These are phyloP conservation scores for Eudorina sp. DNA, from an alignment of 139 green algal species.

Conservation along the genomic window DNA sequence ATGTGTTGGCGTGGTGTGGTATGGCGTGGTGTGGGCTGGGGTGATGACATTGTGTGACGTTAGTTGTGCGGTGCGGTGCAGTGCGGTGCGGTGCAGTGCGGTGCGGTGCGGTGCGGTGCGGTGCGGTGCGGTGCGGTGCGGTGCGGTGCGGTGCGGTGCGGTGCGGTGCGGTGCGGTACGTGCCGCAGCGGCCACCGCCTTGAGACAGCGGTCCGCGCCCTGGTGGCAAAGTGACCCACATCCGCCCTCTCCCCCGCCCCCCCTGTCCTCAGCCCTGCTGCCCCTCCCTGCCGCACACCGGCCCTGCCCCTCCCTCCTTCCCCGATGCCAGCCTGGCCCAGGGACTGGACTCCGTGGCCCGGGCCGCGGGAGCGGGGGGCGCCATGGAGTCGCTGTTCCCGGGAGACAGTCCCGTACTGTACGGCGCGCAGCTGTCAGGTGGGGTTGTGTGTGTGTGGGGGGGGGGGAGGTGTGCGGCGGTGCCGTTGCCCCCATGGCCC, in stretches of 20 bases:
- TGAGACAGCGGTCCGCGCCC: neutral
- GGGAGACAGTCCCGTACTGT: slow-evolving; percentile 16
- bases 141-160: too few species aligned
- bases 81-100: too few species aligned
- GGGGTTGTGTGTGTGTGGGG: neutral
- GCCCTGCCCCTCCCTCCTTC: neutral
- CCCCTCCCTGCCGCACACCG: neutral
- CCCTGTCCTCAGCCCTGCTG: neutral
- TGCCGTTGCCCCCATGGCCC: too few species aligned
- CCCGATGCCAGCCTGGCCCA: neutral
- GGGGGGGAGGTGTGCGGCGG: neutral
- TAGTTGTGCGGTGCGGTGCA: too few species aligned
- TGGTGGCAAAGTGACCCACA: neutral
- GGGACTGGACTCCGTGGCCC: neutral
- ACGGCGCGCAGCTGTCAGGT: neutral
- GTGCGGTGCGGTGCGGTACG: too few species aligned
- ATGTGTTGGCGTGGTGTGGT: neutral
- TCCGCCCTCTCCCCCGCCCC: neutral
- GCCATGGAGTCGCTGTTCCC: slow-evolving; percentile 30
- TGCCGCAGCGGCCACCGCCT: too few species aligned
- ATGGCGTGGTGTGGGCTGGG: too few species aligned
- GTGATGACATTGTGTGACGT: too few species aligned
- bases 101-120: too few species aligned
- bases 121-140: too few species aligned
- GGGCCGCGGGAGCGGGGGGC: neutral